These are phyloP conservation scores for Botrytis elliptica DNA, from an alignment of 2,329 filamentous ascomycete species.

Conservation along the genomic window DNA sequence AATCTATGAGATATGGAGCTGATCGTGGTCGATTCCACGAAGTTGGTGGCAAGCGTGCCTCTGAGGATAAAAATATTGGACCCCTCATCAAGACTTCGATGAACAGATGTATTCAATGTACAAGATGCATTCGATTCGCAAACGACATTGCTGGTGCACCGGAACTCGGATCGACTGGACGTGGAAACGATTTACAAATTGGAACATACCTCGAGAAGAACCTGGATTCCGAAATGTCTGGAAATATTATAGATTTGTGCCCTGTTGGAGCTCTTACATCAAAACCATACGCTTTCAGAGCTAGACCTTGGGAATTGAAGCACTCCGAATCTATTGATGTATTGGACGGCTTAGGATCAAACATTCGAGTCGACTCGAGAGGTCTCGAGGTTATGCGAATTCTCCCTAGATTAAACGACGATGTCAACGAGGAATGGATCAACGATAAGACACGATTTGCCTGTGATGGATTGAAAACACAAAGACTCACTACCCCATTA, in stretches of 20 bases:
- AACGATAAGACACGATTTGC: conserved; percentile 98
- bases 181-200: conserved; percentile 97
- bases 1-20: conserved; percentile 97
- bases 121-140: conserved; percentile 93
- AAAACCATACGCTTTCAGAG: conserved; percentile 96
- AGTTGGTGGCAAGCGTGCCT: conserved; percentile 89
- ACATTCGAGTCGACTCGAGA: conserved; percentile 89
- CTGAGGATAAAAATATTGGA: conserved; percentile 99
- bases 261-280: conserved; percentile 94
- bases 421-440: conserved; percentile 99
- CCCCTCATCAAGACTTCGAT: conserved; percentile 98
- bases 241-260: conserved; percentile 97
- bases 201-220: conserved; percentile 96
- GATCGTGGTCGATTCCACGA: conserved; percentile 98
- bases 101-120: conserved; percentile 99
- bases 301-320: conserved; percentile 94
- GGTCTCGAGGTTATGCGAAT: conserved; percentile 96
- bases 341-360: conserved; percentile 86
- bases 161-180: conserved; percentile 89
- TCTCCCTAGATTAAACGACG: conserved; percentile 89
- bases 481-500: conserved; percentile 88
- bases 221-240: conserved; percentile 90
- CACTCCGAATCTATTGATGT: conserved; percentile 96
- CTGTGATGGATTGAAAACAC: conserved; percentile 93
- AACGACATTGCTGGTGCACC: conserved; percentile 96